Evolutionary conservation across 2,329 filamentous ascomycete species (phyloP).

Genomic region (Aspergillus felis): DNA sequence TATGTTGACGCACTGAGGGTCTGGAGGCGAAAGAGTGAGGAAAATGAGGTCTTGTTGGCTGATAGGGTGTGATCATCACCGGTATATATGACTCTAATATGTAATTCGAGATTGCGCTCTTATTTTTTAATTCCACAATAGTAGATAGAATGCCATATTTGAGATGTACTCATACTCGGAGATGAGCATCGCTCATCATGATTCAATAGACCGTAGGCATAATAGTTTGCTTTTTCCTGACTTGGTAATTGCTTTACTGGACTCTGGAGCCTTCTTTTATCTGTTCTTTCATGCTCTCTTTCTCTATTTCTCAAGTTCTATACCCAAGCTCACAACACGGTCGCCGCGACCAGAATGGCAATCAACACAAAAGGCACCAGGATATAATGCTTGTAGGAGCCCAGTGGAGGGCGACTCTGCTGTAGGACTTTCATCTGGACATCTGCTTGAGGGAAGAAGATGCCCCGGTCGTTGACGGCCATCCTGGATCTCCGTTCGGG

Average conservation of each 20-base stretch:
- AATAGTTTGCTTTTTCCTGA: too few species aligned
- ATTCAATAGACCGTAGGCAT: too few species aligned
- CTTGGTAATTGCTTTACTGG: too few species aligned
- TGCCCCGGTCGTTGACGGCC: not conserved
- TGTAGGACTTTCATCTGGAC: not conserved
- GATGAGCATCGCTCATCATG: too few species aligned
- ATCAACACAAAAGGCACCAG: not conserved
- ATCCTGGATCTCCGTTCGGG: conserved; percentile 3
- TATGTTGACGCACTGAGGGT: not conserved
- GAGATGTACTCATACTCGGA: too few species aligned
- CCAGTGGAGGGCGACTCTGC: not conserved
- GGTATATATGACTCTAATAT: not conserved
- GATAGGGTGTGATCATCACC: not conserved
- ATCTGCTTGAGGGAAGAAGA: not conserved
- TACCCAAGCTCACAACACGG: not conserved
- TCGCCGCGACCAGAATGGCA: not conserved
- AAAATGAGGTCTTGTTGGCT: not conserved
- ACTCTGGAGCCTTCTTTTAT: too few species aligned
- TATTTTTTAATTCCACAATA: not conserved
- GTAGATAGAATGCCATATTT: not conserved
- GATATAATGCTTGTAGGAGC: not conserved
- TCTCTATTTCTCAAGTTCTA: not conserved
- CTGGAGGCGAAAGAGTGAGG: not conserved
- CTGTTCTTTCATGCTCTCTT: too few species aligned
- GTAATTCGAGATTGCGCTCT: not conserved